phyloP scores from a whole-genome alignment of 2,329 filamentous ascomycete species.

The Penicillium sp. region DNA sequence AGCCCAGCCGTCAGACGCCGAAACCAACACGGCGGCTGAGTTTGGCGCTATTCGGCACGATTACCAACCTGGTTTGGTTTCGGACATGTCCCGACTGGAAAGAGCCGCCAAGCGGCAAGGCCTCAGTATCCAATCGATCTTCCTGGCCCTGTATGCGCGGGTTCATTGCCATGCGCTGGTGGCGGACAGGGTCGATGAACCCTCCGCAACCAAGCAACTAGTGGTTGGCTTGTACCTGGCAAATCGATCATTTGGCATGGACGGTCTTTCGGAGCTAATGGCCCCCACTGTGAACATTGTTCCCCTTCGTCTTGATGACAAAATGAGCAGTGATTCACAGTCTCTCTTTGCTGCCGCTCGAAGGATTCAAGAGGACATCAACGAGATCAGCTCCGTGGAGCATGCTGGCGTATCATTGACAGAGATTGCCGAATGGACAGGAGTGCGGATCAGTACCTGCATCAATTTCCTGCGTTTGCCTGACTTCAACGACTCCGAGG shows the following conservation, averaged over 20 bases:
- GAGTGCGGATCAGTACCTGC: constrained; percentile 62
- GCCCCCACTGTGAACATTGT: constrained; percentile 76
- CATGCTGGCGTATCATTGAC: constrained; percentile 58
- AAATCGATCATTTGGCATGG: constrained; percentile 57
- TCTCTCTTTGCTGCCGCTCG: constrained; percentile 49
- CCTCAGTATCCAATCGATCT: constrained; percentile 64
- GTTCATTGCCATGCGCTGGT: constrained; percentile 34
- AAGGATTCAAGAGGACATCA: constrained; percentile 62
- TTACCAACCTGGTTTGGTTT: constrained; percentile 47
- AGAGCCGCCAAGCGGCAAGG: constrained; percentile 46
- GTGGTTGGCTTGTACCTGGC: constrained; percentile 78
- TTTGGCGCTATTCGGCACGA: constrained; percentile 20
- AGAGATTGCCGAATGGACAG: constrained; percentile 71
- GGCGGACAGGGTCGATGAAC: constrained; percentile 4
- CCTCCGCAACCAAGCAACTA: constrained; percentile 33
- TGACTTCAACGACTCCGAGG: constrained; percentile 19
- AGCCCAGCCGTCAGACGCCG: constrained; percentile 1
- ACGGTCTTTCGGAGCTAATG: constrained; percentile 45
- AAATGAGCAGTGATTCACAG: constrained; percentile 15
- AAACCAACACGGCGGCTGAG: constrained; percentile 2
- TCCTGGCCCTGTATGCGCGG: constrained; percentile 66
- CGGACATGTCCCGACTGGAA: constrained; percentile 39
- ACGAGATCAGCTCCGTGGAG: constrained; percentile 51
- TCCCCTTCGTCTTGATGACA: constrained; percentile 55
- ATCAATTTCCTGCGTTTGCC: constrained; percentile 71